A percentile compares a stretch with the other conserved stretches of the same genome.
These are phyloP conservation scores for Cyathus striatus DNA, from an alignment of 768 basidiomycete species.

Conservation along the genomic window DNA sequence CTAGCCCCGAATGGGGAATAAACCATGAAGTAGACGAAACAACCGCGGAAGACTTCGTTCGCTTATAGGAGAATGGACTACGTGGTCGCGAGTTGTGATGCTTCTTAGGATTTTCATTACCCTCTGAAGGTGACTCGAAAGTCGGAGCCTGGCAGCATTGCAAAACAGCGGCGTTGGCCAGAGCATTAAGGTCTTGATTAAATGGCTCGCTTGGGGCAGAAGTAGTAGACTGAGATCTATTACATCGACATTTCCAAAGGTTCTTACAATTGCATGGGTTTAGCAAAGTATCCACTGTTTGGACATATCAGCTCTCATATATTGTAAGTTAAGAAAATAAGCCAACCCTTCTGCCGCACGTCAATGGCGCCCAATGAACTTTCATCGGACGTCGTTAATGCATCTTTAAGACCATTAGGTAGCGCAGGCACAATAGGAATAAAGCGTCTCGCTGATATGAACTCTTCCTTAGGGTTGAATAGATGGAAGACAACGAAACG, in stretches of 20 bases:
- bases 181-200: conserved; percentile 27
- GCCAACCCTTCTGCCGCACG: conserved; percentile 45
- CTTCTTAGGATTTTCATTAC: neutral
- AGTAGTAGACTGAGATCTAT: conserved; percentile 6
- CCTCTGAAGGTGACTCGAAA: neutral
- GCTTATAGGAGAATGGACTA: conserved; percentile 27
- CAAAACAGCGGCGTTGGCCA: conserved; percentile 34
- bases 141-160: conserved; percentile 15
- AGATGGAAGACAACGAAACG: neutral
- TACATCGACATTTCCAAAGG: conserved; percentile 52
- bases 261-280: conserved; percentile 62
- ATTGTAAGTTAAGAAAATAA: conserved; percentile 5
- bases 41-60: conserved; percentile 21
- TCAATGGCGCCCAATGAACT: conserved; percentile 26
- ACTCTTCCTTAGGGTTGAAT: conserved; percentile 1
- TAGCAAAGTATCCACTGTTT: conserved; percentile 51
- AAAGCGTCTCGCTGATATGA: conserved; percentile 53
- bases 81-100: conserved; percentile 19
- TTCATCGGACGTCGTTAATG: conserved; percentile 24
- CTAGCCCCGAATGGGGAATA: conserved; percentile 22
- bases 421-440: conserved; percentile 68
- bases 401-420: conserved; percentile 70
- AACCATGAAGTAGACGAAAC: too few relatives aligned
- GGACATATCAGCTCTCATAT: conserved; percentile 6
- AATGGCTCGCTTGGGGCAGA: conserved; percentile 7